phyloP scores from a whole-genome alignment of 108 stramenopile genomes.

The Stephanodiscus minutulus region DNA sequence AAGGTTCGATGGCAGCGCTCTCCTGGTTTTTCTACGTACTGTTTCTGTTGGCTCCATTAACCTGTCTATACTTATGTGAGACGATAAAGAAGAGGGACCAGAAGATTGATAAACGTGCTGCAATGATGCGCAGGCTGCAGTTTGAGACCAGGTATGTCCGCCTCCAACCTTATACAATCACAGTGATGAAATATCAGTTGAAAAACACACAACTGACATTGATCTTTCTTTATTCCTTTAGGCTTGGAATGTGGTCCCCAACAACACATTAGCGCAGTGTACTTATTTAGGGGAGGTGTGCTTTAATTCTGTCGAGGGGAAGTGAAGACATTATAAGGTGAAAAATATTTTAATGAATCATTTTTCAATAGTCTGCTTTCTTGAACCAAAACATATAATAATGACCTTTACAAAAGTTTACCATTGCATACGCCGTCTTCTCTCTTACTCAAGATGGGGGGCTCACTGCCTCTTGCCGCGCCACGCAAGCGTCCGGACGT shows the following conservation, averaged over 20 bases:
- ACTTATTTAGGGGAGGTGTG: background rate
- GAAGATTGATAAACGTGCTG: constrained; percentile 64
- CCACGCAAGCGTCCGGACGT: too few relatives aligned
- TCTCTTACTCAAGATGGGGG: too few relatives aligned
- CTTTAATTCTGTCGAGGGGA: background rate
- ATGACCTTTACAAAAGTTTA: too few relatives aligned
- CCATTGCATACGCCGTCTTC: too few relatives aligned
- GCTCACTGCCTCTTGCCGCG: too few relatives aligned
- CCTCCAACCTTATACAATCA: background rate
- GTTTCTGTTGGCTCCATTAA: constrained; percentile 55
- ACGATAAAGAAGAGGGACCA: constrained; percentile 60
- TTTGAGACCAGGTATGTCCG: constrained; percentile 76
- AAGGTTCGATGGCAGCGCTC: constrained; percentile 43
- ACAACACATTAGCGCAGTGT: constrained; percentile 1
- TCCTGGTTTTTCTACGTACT: constrained; percentile 75
- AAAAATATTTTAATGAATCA: background rate
- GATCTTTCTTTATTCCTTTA: background rate
- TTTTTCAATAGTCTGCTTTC: too few relatives aligned
- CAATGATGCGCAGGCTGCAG: constrained; percentile 80
- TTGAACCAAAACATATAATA: too few relatives aligned
- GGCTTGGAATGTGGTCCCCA: constrained; percentile 49
- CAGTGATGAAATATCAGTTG: background rate
- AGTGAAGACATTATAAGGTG: too few relatives aligned
- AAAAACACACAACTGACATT: background rate
- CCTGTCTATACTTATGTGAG: constrained; percentile 66